Evolutionary conservation across 2,329 filamentous ascomycete genomes (phyloP).

Genomic region (Fusarium azukiicola): DNA sequence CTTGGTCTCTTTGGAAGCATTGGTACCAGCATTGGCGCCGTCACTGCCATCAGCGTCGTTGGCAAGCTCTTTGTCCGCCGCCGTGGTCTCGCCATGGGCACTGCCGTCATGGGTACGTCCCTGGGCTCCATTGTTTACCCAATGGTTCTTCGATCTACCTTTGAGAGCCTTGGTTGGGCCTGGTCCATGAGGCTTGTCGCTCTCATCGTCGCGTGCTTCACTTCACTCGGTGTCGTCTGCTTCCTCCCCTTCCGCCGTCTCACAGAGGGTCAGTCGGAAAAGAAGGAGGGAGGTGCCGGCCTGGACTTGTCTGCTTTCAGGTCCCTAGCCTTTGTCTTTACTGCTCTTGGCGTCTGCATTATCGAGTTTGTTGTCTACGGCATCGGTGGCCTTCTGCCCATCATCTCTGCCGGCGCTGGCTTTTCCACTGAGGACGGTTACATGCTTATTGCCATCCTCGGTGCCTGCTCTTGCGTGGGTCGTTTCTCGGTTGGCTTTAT

Average conservation of each 20-base stretch:
- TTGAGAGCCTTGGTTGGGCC: slow-evolving; percentile 55
- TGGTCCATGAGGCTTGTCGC: slow-evolving; percentile 59
- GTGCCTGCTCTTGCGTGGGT: slow-evolving; percentile 65
- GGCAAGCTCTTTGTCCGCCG: slow-evolving; percentile 51
- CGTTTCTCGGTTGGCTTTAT: slow-evolving; percentile 65
- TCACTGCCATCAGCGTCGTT: slow-evolving; percentile 57
- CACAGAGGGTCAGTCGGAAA: neutral
- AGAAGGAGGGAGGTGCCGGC: neutral
- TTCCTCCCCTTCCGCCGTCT: slow-evolving; percentile 56
- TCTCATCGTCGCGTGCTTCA: slow-evolving; percentile 50
- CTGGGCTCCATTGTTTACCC: slow-evolving; percentile 59
- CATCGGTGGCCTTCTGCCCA: slow-evolving; percentile 67
- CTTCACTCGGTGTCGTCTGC: slow-evolving; percentile 56
- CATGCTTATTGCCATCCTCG: slow-evolving; percentile 66
- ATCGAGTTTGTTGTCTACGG: slow-evolving; percentile 73
- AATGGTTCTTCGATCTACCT: slow-evolving; percentile 55
- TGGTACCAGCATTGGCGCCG: slow-evolving; percentile 61
- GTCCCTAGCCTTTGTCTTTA: slow-evolving; percentile 62
- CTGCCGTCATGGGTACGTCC: slow-evolving; percentile 43
- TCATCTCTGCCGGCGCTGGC: slow-evolving; percentile 61
- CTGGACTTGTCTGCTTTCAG: slow-evolving; percentile 64
- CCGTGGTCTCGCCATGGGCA: slow-evolving; percentile 43
- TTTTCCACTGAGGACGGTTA: slow-evolving; percentile 63
- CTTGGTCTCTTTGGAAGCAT: slow-evolving; percentile 67
- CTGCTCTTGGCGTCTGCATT: slow-evolving; percentile 64